Base-by-base conservation (phyloP, 2,329 filamentous ascomycete genomes). In the Huntiella decipiens region DNA sequence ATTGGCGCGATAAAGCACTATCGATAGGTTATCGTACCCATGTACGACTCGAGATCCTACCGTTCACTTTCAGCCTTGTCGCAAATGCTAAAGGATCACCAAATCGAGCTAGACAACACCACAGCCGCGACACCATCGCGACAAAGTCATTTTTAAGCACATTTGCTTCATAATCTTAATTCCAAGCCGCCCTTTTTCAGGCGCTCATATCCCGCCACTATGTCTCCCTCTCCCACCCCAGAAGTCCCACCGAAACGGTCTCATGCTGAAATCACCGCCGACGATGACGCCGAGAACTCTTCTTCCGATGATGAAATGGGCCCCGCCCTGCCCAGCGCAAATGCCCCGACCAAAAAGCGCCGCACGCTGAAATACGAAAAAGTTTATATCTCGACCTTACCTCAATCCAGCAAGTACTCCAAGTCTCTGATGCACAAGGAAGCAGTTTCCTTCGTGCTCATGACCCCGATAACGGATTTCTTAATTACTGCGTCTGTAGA, bases 351-450 rank as follows among this genome's bases (percentile, higher is more conserved):
- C 67, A 93, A 92, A 71, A 95, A 94, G 66, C 79, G 83, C 52
- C 75, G 87, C 55, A 83, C 83, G 55, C 76, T 98, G 2, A 85
- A 84, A 1, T 88, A 95, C 65, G 88, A 96, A 64, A 94, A 91
- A 61, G 77, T 96, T 56, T 96, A 95, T 63, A 68, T 96, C 52
- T 83, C 84, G 49, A 88, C 91, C 35, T 72, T 98, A 34, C 91
- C 91, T 4, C 74, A 74, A 43, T 82, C 84, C 15, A 57, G 70
- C 34, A 80, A 84, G 39, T 98, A 98, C 64, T 93, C 82, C 49
- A 93, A 87, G 58, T 96, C 91, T 39, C 69, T 98, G 56, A 98
- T 98, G 92, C 91, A 98, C 71, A 87, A 88, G 64, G 91, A 98
- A 54, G 86, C 94, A 63, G 65, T 98, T 43, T 74, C 81, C 48